Evolutionary conservation across 257 asterid species (phyloP).

Genomic region (Ophiorrhiza pumila): DNA sequence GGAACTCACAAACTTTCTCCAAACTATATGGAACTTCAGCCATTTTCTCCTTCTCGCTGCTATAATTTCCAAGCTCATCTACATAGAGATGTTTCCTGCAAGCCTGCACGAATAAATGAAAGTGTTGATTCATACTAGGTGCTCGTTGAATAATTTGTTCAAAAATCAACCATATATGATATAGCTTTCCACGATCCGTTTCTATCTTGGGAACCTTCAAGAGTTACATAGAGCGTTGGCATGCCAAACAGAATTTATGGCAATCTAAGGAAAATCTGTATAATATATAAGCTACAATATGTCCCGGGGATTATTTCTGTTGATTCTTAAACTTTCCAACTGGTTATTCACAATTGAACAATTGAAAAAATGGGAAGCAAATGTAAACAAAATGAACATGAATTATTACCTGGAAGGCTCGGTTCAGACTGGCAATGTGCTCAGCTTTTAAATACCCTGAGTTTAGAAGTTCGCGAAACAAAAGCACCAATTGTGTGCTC

Average conservation of each 20-base stretch:
- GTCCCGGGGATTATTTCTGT: neutral
- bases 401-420: slow-evolving; percentile 65
- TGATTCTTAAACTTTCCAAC: neutral
- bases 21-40: slow-evolving; percentile 19
- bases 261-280: neutral
- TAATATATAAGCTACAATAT: neutral
- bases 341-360: neutral
- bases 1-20: slow-evolving; percentile 42
- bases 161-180: neutral
- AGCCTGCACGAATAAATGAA: slow-evolving; percentile 39
- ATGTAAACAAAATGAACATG: neutral
- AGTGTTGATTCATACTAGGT: slow-evolving; percentile 3
- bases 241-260: neutral
- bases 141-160: neutral
- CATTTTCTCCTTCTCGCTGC: slow-evolving; percentile 24
- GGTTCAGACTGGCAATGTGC: slow-evolving; percentile 51
- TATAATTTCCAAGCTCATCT: slow-evolving; percentile 36
- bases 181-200: neutral
- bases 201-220: neutral
- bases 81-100: slow-evolving; percentile 55
- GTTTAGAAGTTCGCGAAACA: slow-evolving; percentile 61
- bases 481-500: slow-evolving; percentile 55
- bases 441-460: slow-evolving; percentile 61
- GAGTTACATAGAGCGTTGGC: neutral
- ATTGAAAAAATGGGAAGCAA: neutral